Percentiles rank a stretch among this genome's conserved stretches.
These are phyloP conservation scores for Globisporangium perplexum DNA, from an alignment of 352 stramenopile species.

Conservation along the genomic window DNA sequence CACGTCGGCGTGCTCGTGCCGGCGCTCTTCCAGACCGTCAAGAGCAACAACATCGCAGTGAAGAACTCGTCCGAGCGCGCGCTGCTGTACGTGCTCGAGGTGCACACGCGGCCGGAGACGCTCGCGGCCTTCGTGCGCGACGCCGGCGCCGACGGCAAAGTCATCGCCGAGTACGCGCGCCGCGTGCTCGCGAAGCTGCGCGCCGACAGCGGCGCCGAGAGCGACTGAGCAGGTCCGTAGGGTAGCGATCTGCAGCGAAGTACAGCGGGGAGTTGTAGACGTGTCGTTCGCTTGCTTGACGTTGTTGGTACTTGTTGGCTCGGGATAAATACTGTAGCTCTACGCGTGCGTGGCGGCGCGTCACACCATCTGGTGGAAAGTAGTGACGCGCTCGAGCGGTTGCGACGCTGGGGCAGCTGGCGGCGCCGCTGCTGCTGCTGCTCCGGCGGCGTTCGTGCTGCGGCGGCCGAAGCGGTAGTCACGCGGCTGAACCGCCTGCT, in stretches of 20 bases:
- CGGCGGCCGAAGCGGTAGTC: conserved; percentile 3
- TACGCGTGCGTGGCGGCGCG: background rate
- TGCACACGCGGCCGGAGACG: conserved; percentile 78
- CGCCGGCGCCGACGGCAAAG: conserved; percentile 53
- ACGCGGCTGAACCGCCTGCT: conserved; percentile 32
- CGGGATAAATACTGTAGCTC: background rate
- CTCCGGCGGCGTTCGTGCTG: background rate
- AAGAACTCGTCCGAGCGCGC: conserved; percentile 84
- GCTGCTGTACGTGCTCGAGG: conserved; percentile 84
- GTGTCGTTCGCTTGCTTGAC: no score
- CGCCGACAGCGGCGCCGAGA: conserved; percentile 79
- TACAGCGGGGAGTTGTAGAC: no score
- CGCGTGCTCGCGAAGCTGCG: conserved; percentile 86
- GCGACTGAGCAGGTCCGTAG: conserved; percentile 52
- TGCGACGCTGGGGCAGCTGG: conserved; percentile 4
- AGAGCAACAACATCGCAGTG: conserved; percentile 86
- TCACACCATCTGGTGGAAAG: conserved; percentile 12
- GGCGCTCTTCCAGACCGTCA: conserved; percentile 78
- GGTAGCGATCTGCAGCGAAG: no score
- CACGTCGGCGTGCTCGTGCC: conserved; percentile 64
- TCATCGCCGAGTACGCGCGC: conserved; percentile 84
- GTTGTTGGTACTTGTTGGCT: no score
- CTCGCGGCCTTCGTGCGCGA: conserved; percentile 64
- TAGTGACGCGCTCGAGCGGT: conserved; percentile 8
- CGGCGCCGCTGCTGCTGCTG: background rate